These are phyloP conservation scores for Combretum micranthum DNA, from an alignment of 345 rosid genomes.

Conservation along the genomic window DNA sequence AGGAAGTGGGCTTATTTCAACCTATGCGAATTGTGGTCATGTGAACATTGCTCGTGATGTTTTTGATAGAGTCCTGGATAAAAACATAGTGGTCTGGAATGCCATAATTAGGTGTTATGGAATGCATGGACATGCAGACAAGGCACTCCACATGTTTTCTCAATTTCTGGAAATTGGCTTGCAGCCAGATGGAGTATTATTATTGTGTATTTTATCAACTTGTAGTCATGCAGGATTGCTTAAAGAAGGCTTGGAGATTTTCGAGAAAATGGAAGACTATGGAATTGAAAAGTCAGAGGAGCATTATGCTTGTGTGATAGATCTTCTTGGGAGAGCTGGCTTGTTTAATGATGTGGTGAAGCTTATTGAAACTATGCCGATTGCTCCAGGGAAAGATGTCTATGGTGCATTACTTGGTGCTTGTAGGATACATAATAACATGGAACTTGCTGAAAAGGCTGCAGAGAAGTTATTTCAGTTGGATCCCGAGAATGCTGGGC, in stretches of 20 bases:
- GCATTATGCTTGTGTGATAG: conserved; percentile 13
- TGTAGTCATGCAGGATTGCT: conserved; percentile 11
- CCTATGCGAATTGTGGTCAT: conserved; percentile 9
- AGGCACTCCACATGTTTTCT: conserved; percentile 4
- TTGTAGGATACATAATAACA: conserved; percentile 5
- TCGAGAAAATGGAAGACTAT: conserved; percentile 3
- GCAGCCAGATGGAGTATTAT: conserved; percentile 7
- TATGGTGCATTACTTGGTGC: conserved; percentile 13
- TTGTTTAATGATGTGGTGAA: conserved; percentile 1
- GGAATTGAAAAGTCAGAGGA: conserved; percentile 2
- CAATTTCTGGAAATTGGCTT: conserved; percentile 5
- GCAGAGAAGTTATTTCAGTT: conserved; percentile 8
- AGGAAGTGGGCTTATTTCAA: conserved; percentile 11
- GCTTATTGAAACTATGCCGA: conserved; percentile 9
- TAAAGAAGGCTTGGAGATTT: conserved; percentile 9
- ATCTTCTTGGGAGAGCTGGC: conserved; percentile 9
- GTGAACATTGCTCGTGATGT: conserved; percentile 5
- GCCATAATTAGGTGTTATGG: conserved; percentile 10
- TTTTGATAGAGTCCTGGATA: background rate
- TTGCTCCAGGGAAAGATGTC: conserved; percentile 8
- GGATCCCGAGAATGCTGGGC: conserved; percentile 10
- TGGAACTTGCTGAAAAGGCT: conserved; percentile 5
- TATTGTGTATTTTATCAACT: conserved; percentile 7
- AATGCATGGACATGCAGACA: conserved; percentile 2
- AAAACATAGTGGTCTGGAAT: conserved; percentile 10